Conservation (phyloP, 2,329 filamentous ascomycete species). For the Dothistroma pini region DNA sequence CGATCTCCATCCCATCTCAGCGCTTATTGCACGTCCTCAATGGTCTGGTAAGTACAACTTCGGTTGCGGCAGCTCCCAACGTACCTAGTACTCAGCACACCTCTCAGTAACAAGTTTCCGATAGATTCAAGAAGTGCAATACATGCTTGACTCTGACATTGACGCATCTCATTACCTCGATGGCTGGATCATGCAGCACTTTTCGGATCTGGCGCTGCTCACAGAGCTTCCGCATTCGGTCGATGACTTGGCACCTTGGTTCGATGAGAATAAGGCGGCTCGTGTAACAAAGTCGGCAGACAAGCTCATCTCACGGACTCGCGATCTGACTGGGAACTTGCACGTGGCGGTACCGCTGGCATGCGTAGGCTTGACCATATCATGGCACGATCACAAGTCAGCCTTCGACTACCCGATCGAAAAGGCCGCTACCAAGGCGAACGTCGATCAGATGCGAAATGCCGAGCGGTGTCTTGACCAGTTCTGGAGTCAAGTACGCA, state of each 20-base stretch:
- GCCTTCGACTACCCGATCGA: constrained; percentile 49
- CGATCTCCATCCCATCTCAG: constrained; percentile 28
- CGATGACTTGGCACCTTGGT: constrained; percentile 14
- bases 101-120: background rate
- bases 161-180: constrained; percentile 25
- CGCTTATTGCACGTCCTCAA: constrained; percentile 17
- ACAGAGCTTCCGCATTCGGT: constrained; percentile 21
- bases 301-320: background rate
- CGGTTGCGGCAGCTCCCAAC: background rate
- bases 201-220: constrained; percentile 30
- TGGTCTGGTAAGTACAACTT: constrained; percentile 3
- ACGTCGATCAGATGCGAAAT: constrained; percentile 41
- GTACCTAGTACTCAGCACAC: background rate
- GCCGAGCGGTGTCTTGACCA: constrained; percentile 50
- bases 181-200: constrained; percentile 23
- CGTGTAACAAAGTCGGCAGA: constrained; percentile 6
- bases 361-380: background rate
- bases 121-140: constrained; percentile 1
- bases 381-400: background rate
- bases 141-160: constrained; percentile 28
- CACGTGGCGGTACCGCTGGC: constrained; percentile 1
- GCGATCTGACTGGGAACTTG: constrained; percentile 7
- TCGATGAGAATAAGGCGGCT: constrained; percentile 13
- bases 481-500: constrained; percentile 41
- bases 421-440: constrained; percentile 47